Evolutionary conservation across 495 filamentous ascomycete genomes (phyloP).

Genomic region (Tetracladium setigerum): DNA sequence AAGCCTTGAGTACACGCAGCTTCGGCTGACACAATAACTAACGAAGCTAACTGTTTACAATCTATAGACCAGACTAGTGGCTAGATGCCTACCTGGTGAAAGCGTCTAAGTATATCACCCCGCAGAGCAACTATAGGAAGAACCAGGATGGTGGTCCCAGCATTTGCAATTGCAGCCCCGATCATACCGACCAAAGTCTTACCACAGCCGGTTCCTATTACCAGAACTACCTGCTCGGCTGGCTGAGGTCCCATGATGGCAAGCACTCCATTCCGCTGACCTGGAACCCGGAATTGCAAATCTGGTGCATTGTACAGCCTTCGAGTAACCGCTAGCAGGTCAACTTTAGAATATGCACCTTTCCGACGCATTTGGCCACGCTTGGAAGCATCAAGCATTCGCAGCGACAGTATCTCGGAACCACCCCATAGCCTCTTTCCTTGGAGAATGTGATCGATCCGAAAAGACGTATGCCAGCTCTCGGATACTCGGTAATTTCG

Average conservation of each 20-base stretch:
- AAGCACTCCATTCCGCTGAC: constrained; percentile 4
- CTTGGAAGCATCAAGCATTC: constrained; percentile 2
- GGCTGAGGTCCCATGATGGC: constrained; percentile 2
- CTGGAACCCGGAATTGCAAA: neutral
- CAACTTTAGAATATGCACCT: neutral
- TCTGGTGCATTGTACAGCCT: neutral
- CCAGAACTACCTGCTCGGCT: constrained; percentile 5
- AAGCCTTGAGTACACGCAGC: neutral
- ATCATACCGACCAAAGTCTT: constrained; percentile 1
- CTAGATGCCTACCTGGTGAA: neutral
- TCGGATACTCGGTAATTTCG: neutral
- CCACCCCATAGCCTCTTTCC: neutral
- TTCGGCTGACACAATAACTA: neutral
- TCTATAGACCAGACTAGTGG: neutral
- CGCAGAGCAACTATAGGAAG: neutral
- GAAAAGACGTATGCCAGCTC: constrained; percentile 1
- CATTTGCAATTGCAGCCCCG: neutral
- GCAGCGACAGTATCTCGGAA: neutral
- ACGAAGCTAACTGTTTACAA: too few relatives aligned
- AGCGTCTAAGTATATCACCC: neutral
- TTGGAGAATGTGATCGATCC: constrained; percentile 2
- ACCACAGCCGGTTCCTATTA: neutral
- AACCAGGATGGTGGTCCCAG: neutral
- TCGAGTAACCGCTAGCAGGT: constrained; percentile 2
- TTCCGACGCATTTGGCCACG: neutral